phyloP scores from a whole-genome alignment of 495 filamentous ascomycete genomes.

The Rusavskia elegans region DNA sequence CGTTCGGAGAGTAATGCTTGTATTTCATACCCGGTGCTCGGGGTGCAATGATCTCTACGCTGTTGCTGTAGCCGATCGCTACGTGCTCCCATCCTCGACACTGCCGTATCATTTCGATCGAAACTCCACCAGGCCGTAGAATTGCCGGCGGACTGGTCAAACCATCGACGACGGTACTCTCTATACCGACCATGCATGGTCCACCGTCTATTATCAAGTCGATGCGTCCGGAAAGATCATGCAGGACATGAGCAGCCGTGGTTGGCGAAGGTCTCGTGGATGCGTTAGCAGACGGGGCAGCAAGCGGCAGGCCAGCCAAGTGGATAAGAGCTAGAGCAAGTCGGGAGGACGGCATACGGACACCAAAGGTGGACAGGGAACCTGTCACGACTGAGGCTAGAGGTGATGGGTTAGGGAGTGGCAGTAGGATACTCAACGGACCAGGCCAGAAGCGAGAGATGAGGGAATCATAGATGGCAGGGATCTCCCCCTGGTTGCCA shows the following conservation, averaged over 20 bases:
- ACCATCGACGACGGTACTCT: conserved; percentile 94
- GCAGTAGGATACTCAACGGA: conserved; percentile 80
- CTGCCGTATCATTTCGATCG: conserved; percentile 58
- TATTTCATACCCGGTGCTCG: conserved; percentile 98
- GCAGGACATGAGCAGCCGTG: conserved; percentile 68
- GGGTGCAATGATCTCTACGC: conserved; percentile 39
- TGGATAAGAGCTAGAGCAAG: conserved; percentile 80
- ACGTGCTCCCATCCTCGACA: conserved; percentile 72
- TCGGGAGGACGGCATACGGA: conserved; percentile 68
- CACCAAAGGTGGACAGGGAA: conserved; percentile 68
- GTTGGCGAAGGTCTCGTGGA: conserved; percentile 86
- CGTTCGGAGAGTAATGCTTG: conserved; percentile 88
- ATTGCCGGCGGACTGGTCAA: conserved; percentile 64
- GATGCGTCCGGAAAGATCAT: conserved; percentile 76
- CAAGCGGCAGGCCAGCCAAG: conserved; percentile 57
- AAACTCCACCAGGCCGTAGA: conserved; percentile 79
- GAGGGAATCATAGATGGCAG: conserved; percentile 64
- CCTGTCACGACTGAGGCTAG: conserved; percentile 83
- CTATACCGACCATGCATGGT: conserved; percentile 70
- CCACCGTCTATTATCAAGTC: conserved; percentile 84
- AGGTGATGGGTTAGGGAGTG: conserved; percentile 48
- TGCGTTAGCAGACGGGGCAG: conserved; percentile 91
- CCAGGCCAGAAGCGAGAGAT: conserved; percentile 88
- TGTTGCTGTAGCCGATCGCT: conserved; percentile 58
- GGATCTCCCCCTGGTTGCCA: conserved; percentile 33